A percentile compares a stretch with the other conserved stretches of the same genome.
These are phyloP conservation scores for Przewalskia tangutica DNA, from an alignment of 257 asterid species.

Conservation along the genomic window DNA sequence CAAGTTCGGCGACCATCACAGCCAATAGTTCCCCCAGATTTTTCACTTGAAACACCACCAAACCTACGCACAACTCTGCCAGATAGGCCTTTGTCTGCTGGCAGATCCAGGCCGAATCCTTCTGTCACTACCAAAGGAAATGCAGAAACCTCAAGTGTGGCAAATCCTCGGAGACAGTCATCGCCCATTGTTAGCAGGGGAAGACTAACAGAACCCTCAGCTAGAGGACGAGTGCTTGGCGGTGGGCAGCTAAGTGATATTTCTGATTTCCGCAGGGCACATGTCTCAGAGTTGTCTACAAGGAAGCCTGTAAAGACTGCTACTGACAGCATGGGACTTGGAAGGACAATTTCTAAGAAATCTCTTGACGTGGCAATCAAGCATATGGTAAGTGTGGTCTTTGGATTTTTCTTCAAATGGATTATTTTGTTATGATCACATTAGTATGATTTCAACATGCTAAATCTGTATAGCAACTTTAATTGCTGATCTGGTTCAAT, in stretches of 20 bases:
- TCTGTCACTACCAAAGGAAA: conserved; percentile 47
- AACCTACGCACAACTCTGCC: conserved; percentile 88
- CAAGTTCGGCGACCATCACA: conserved; percentile 62
- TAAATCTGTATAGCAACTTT: background rate
- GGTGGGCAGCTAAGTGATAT: conserved; percentile 44
- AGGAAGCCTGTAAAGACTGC: conserved; percentile 73
- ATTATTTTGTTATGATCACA: background rate
- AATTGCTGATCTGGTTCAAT: background rate
- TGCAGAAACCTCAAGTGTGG: conserved; percentile 34
- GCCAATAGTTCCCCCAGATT: conserved; percentile 69
- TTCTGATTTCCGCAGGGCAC: conserved; percentile 41
- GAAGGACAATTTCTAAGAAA: conserved; percentile 82
- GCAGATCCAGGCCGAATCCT: conserved; percentile 81
- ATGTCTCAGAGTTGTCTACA: conserved; percentile 38
- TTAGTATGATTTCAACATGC: background rate
- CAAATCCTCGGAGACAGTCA: conserved; percentile 49
- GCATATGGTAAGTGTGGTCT: conserved; percentile 60
- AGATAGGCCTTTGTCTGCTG: conserved; percentile 88
- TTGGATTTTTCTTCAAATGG: background rate
- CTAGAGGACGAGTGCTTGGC: conserved; percentile 51
- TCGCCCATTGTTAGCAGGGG: conserved; percentile 79
- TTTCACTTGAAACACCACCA: conserved; percentile 89
- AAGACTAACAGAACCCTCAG: conserved; percentile 58
- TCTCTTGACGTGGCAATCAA: conserved; percentile 89
- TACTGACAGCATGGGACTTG: conserved; percentile 68